Percentiles rank a stretch among this genome's conserved stretches.
Conservation (phyloP, 331 rosid genomes). For the Stylosanthes scabra region DNA sequence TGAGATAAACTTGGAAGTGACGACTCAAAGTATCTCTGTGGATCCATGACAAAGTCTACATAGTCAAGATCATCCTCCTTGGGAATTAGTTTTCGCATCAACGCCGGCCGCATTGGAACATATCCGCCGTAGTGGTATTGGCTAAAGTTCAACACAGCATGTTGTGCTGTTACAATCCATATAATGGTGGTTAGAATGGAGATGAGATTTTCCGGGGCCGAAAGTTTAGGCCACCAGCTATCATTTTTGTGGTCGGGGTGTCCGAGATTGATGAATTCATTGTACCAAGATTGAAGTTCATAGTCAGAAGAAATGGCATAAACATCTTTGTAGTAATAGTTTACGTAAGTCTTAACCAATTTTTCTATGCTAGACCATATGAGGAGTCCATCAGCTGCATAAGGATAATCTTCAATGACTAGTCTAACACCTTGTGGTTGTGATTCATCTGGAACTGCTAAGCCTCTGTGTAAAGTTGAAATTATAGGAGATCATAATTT, state of each 20-base stretch:
- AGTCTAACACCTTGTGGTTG: conserved; percentile 74
- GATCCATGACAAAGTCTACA: conserved; percentile 56
- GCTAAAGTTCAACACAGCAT: conserved; percentile 85
- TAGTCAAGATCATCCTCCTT: conserved; percentile 60
- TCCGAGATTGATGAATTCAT: conserved; percentile 70
- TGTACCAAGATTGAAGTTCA: conserved; percentile 88
- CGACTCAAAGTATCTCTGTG: conserved; percentile 62
- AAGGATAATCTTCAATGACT: conserved; percentile 81
- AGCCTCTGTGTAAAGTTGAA: conserved; percentile 51
- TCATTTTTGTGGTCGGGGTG: conserved; percentile 67
- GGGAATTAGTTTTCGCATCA: conserved; percentile 71
- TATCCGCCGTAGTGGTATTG: conserved; percentile 74
- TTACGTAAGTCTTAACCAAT: conserved; percentile 66
- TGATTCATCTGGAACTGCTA: conserved; percentile 77
- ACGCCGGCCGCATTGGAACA: conserved; percentile 74
- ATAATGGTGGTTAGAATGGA: conserved; percentile 70
- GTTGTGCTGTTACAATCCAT: conserved; percentile 80
- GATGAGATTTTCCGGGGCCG: conserved; percentile 53
- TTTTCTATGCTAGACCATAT: conserved; percentile 81
- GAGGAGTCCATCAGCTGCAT: conserved; percentile 75
- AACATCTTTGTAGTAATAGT: conserved; percentile 58
- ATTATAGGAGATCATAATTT: neutral
- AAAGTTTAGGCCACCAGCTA: conserved; percentile 77
- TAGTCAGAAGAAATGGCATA: conserved; percentile 54
- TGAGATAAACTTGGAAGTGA: conserved; percentile 79